These are phyloP conservation scores for Kernera saxatilis DNA, from an alignment of 345 rosid genomes.

Conservation along the genomic window DNA sequence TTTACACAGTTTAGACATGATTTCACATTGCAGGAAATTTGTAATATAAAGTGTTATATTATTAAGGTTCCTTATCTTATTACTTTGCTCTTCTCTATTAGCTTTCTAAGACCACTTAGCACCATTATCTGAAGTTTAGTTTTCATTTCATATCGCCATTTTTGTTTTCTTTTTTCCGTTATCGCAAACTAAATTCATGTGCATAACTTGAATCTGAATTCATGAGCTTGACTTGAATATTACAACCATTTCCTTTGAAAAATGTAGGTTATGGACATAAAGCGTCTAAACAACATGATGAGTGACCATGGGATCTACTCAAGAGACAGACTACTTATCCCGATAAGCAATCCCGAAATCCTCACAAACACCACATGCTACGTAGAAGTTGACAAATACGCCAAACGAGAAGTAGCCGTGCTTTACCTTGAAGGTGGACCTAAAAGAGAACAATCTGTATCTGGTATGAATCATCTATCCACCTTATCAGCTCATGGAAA, in stretches of 20 bases:
- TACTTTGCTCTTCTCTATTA: not conserved
- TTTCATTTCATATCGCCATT: not conserved
- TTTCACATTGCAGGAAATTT: not conserved
- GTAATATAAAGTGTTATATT: not conserved
- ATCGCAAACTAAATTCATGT: not conserved
- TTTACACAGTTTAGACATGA: not conserved
- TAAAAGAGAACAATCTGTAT: slow-evolving; percentile 24
- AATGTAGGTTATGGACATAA: slow-evolving; percentile 74
- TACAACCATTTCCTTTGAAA: not conserved
- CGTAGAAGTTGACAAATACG: slow-evolving; percentile 65
- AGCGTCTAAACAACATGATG: slow-evolving; percentile 79
- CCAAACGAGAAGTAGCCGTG: slow-evolving; percentile 78
- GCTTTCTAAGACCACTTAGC: not conserved
- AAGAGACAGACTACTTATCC: slow-evolving; percentile 80
- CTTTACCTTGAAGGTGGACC: slow-evolving; percentile 68
- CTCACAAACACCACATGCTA: slow-evolving; percentile 68
- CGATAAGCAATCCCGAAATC: slow-evolving; percentile 53
- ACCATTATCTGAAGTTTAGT: not conserved
- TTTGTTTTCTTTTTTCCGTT: not conserved
- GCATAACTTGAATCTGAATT: not conserved
- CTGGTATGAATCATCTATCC: slow-evolving; percentile 19
- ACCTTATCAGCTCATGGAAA: slow-evolving; percentile 50
- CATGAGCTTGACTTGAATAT: not conserved
- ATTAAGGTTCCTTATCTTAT: not conserved
- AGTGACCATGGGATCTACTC: slow-evolving; percentile 86